These are phyloP conservation scores for Metschnikowia sp. DNA, from an alignment of 805 yeast genomes.

Conservation along the genomic window DNA sequence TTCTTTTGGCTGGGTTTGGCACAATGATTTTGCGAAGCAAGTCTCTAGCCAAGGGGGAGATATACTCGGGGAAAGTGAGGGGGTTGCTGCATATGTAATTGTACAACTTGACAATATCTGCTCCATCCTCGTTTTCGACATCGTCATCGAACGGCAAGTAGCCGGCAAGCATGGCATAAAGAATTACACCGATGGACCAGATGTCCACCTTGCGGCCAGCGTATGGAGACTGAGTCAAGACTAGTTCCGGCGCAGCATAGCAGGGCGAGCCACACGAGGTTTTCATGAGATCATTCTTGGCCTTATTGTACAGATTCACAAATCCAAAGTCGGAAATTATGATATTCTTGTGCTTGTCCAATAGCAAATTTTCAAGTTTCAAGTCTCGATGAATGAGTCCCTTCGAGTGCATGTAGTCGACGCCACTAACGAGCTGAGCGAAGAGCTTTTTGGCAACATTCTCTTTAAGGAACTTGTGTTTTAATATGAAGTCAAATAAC, in stretches of 20 bases:
- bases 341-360: constrained; percentile 84
- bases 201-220: constrained; percentile 92
- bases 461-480: constrained; percentile 84
- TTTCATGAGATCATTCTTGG: constrained; percentile 73
- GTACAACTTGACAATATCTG: constrained; percentile 85
- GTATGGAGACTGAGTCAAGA: constrained; percentile 80
- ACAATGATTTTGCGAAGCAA: constrained; percentile 79
- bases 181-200: constrained; percentile 95
- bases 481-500: constrained; percentile 85
- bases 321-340: constrained; percentile 92
- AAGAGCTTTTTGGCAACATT: constrained; percentile 80
- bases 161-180: constrained; percentile 96
- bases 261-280: constrained; percentile 98
- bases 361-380: constrained; percentile 67
- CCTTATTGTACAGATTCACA: constrained; percentile 74
- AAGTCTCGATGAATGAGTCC: constrained; percentile 79
- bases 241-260: constrained; percentile 97
- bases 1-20: constrained; percentile 78
- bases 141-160: constrained; percentile 97
- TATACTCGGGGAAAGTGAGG: constrained; percentile 91
- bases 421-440: constrained; percentile 92
- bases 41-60: constrained; percentile 88
- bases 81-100: constrained; percentile 90
- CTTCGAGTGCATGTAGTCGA: constrained; percentile 79
- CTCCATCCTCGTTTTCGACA: constrained; percentile 93